Conservation (phyloP, 2,329 filamentous ascomycete species). For the Calonectria henricotiae region DNA sequence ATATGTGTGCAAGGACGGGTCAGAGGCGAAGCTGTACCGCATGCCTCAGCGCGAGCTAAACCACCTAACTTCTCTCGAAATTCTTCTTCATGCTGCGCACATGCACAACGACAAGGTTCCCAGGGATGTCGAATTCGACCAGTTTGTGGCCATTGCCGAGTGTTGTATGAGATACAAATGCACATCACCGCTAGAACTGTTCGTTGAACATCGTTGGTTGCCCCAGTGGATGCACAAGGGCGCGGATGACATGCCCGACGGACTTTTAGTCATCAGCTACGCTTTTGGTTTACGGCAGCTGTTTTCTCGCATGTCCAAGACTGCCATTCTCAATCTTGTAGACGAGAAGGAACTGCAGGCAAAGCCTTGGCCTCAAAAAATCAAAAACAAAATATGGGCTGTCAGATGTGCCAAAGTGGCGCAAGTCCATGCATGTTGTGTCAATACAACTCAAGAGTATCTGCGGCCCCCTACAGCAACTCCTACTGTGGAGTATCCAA, state of each 20-base stretch:
- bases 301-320: conserved; percentile 68
- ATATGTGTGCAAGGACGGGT: conserved; percentile 63
- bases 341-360: conserved; percentile 62
- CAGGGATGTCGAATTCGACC: conserved; percentile 64
- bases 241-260: conserved; percentile 67
- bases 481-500: conserved; percentile 35
- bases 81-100: conserved; percentile 69
- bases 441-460: conserved; percentile 64
- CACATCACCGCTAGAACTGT: conserved; percentile 67
- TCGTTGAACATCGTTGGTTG: conserved; percentile 69
- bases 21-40: conserved; percentile 65
- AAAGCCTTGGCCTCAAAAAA: conserved; percentile 65
- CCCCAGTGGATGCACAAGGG: conserved; percentile 68
- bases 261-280: conserved; percentile 69
- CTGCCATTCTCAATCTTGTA: conserved; percentile 64
- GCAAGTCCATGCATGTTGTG: conserved; percentile 67
- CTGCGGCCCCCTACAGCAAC: conserved; percentile 54
- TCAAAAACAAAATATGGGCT: conserved; percentile 67
- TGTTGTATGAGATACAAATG: conserved; percentile 68
- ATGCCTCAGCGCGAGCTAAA: conserved; percentile 70
- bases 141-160: conserved; percentile 69
- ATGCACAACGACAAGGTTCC: conserved; percentile 66
- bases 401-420: conserved; percentile 67
- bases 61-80: conserved; percentile 60
- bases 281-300: conserved; percentile 67